A percentile compares a stretch with the other conserved stretches of the same genome.
phyloP scores from a whole-genome alignment of 2,329 filamentous ascomycete genomes.

The Capronia americana region DNA sequence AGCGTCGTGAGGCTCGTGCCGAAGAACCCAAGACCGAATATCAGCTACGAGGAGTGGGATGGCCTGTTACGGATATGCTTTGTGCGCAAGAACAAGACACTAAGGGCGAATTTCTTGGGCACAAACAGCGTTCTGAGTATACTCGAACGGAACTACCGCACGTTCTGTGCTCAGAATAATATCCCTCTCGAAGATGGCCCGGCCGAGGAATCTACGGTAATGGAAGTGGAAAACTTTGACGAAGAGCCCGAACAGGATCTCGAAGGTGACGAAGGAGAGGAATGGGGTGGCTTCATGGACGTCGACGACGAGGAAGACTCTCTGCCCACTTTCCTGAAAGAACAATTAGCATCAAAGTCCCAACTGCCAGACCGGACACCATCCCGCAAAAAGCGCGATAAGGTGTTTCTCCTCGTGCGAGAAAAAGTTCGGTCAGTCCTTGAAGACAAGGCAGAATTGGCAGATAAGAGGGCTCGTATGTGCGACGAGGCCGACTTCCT shows the following conservation, averaged over 20 bases:
- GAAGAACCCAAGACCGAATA: constrained; percentile 82
- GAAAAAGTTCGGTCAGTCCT: constrained; percentile 87
- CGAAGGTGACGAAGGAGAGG: constrained; percentile 33
- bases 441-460: constrained; percentile 77
- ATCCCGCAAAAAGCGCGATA: constrained; percentile 76
- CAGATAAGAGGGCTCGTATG: constrained; percentile 80
- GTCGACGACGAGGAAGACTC: constrained; percentile 64
- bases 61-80: constrained; percentile 84
- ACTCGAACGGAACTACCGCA: constrained; percentile 85
- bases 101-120: constrained; percentile 80
- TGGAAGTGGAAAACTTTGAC: constrained; percentile 44
- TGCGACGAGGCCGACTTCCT: constrained; percentile 95
- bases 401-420: constrained; percentile 79
- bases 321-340: constrained; percentile 83
- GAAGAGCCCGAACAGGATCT: constrained; percentile 50
- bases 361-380: constrained; percentile 51
- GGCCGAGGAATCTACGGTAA: constrained; percentile 44
- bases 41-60: constrained; percentile 95
- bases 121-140: constrained; percentile 81
- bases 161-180: constrained; percentile 87
- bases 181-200: constrained; percentile 75
- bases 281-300: constrained; percentile 56
- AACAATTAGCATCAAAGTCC: constrained; percentile 51
- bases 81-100: constrained; percentile 86
- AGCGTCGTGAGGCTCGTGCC: constrained; percentile 90